Percentiles rank a stretch among this genome's conserved stretches.
phyloP scores from a whole-genome alignment of 495 filamentous ascomycete species.

The Penicillium riverlandense region DNA sequence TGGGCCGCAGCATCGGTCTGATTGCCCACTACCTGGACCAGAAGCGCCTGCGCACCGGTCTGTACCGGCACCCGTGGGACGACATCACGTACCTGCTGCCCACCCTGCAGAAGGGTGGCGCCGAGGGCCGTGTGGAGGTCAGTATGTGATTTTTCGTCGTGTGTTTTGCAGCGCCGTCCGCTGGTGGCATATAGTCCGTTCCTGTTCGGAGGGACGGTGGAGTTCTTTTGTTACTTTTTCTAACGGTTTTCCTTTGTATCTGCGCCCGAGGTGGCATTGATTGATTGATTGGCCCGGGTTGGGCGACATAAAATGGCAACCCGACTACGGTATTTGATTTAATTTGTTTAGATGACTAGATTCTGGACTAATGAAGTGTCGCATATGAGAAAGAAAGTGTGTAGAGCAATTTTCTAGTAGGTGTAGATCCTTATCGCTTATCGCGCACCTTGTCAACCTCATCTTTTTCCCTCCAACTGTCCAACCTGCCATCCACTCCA shows the following conservation, averaged over 20 bases:
- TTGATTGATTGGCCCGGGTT: too few relatives aligned
- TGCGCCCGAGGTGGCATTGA: constrained; percentile 10
- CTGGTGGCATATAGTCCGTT: constrained; percentile 32
- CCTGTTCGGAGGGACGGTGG: constrained; percentile 24
- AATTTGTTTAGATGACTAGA: constrained; percentile 30
- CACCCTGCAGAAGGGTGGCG: constrained; percentile 65
- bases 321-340: constrained; percentile 23
- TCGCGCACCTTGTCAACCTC: not conserved
- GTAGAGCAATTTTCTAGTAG: too few relatives aligned
- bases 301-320: not conserved
- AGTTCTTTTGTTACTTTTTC: constrained; percentile 34
- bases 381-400: not conserved
- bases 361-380: constrained; percentile 20
- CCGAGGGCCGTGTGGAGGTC: constrained; percentile 89
- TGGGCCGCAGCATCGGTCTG: constrained; percentile 91
- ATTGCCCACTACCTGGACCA: constrained; percentile 99
- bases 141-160: constrained; percentile 47
- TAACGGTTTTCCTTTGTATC: constrained; percentile 18
- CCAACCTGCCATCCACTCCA: too few relatives aligned
- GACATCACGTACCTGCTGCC: constrained; percentile 96
- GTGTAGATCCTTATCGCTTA: not conserved
- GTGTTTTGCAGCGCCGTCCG: constrained; percentile 26
- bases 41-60: constrained; percentile 94
- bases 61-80: constrained; percentile 98
- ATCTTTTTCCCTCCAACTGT: not conserved